These are phyloP conservation scores for Euclidium syriacum DNA, from an alignment of 345 rosid species.

Conservation along the genomic window DNA sequence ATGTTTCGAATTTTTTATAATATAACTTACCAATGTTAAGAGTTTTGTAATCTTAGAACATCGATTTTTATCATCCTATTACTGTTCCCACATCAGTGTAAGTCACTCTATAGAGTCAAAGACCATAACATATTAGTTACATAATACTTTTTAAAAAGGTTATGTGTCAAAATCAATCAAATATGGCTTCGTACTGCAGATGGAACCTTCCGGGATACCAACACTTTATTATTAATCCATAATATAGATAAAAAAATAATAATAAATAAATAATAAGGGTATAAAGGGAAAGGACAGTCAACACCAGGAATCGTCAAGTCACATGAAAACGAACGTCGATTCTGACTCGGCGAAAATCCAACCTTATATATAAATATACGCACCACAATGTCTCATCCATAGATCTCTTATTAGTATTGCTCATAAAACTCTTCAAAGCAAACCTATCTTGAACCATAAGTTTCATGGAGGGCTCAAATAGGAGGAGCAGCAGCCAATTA, in stretches of 20 bases:
- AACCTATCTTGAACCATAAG: slow-evolving; percentile 17
- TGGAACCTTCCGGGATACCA: slow-evolving; percentile 20
- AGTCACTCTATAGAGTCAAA: slow-evolving; percentile 20
- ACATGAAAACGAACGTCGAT: slow-evolving; percentile 28
- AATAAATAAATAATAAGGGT: neutral
- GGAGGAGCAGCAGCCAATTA: slow-evolving; percentile 20
- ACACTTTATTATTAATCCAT: neutral
- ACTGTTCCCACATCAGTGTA: neutral
- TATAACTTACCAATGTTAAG: neutral
- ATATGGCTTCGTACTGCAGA: neutral
- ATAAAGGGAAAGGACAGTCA: slow-evolving; percentile 21
- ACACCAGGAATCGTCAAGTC: slow-evolving; percentile 32
- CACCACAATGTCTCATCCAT: slow-evolving; percentile 14
- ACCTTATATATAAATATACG: slow-evolving; percentile 12
- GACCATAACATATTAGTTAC: neutral
- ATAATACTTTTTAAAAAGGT: neutral
- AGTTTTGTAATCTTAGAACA: neutral
- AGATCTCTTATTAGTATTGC: neutral
- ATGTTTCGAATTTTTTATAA: neutral
- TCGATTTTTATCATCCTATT: neutral
- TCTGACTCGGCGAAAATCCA: slow-evolving; percentile 24
- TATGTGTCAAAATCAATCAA: neutral
- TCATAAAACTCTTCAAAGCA: slow-evolving; percentile 6
- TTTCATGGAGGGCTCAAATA: slow-evolving; percentile 27
- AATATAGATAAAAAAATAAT: neutral